A percentile compares a stretch with the other conserved stretches of the same genome.
phyloP scores from a whole-genome alignment of 352 stramenopile species.

The Globisporangium uncinulatum region DNA sequence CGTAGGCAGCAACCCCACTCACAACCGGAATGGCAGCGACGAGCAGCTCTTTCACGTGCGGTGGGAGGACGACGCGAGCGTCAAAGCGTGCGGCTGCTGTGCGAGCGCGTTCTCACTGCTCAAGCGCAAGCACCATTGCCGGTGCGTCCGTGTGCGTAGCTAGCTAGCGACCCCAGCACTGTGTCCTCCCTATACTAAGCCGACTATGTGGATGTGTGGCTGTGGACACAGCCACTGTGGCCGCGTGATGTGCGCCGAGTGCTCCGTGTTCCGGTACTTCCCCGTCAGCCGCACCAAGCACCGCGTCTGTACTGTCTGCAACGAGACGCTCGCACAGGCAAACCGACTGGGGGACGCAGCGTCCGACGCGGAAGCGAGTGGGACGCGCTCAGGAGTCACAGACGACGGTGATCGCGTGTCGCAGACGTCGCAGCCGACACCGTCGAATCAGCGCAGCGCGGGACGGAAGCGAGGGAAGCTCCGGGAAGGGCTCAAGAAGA shows the following conservation, averaged over 20 bases:
- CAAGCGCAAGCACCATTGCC: conserved; percentile 72
- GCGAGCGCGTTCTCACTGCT: conserved; percentile 55
- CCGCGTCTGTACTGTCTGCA: conserved; percentile 51
- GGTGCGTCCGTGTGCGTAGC: conserved; percentile 18
- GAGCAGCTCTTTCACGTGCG: conserved; percentile 58
- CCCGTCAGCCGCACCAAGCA: conserved; percentile 55
- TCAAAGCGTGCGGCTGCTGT: conserved; percentile 48
- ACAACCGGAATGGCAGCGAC: conserved; percentile 34
- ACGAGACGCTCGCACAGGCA: conserved; percentile 16
- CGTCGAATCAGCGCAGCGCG: neutral
- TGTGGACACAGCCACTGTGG: conserved; percentile 35
- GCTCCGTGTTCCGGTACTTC: conserved; percentile 62
- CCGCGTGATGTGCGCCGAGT: conserved; percentile 73
- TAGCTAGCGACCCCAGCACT: neutral
- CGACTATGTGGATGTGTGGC: neutral
- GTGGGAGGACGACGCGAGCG: conserved; percentile 48
- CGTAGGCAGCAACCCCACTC: conserved; percentile 10
- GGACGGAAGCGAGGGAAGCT: conserved; percentile 8
- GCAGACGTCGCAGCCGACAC: neutral
- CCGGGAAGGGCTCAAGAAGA: conserved; percentile 13
- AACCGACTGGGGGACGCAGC: conserved; percentile 4
- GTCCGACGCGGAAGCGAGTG: conserved; percentile 1
- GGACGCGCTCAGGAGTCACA: conserved; percentile 6
- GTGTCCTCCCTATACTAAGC: too few relatives aligned
- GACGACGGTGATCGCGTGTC: neutral